These are phyloP conservation scores for Microcyclosporella mali DNA, from an alignment of 2,329 filamentous ascomycete genomes.

Conservation along the genomic window DNA sequence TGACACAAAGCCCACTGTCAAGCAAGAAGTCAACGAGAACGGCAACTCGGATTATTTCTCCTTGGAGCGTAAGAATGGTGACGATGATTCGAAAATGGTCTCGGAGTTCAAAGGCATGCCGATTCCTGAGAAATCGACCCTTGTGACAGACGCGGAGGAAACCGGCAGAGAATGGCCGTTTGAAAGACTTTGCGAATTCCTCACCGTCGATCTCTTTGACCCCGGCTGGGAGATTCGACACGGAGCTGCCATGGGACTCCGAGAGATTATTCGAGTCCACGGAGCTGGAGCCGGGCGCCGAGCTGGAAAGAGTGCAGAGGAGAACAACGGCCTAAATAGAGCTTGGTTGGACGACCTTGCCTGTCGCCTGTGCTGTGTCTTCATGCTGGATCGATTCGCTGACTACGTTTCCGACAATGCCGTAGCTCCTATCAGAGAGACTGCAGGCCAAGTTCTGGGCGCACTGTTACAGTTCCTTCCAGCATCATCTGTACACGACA, in stretches of 20 bases:
- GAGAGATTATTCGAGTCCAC: slow-evolving; percentile 88
- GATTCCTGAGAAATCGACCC: slow-evolving; percentile 75
- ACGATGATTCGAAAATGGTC: slow-evolving; percentile 87
- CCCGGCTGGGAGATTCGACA: slow-evolving; percentile 91
- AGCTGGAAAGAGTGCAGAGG: slow-evolving; percentile 59
- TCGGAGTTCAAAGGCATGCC: slow-evolving; percentile 88
- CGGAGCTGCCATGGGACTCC: slow-evolving; percentile 88
- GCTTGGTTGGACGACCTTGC: slow-evolving; percentile 89
- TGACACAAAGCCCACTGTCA: slow-evolving; percentile 56
- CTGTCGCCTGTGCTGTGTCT: slow-evolving; percentile 88
- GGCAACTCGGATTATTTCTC: slow-evolving; percentile 74
- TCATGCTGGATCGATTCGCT: slow-evolving; percentile 95
- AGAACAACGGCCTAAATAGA: slow-evolving; percentile 76
- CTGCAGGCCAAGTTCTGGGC: slow-evolving; percentile 86
- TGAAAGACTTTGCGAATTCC: slow-evolving; percentile 85
- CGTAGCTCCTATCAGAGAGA: slow-evolving; percentile 91
- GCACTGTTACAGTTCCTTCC: slow-evolving; percentile 81
- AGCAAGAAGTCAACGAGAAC: slow-evolving; percentile 46
- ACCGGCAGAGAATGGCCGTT: slow-evolving; percentile 88
- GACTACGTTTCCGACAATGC: slow-evolving; percentile 98
- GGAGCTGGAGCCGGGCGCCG: slow-evolving; percentile 78
- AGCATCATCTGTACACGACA: slow-evolving; percentile 68
- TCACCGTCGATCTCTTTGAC: slow-evolving; percentile 91
- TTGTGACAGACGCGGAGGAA: slow-evolving; percentile 70
- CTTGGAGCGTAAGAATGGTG: slow-evolving; percentile 69